A percentile compares a stretch with the other conserved stretches of the same genome.
Evolutionary conservation across 148 eudicot genomes (phyloP).

Genomic region (Salicornia ramosissima): DNA sequence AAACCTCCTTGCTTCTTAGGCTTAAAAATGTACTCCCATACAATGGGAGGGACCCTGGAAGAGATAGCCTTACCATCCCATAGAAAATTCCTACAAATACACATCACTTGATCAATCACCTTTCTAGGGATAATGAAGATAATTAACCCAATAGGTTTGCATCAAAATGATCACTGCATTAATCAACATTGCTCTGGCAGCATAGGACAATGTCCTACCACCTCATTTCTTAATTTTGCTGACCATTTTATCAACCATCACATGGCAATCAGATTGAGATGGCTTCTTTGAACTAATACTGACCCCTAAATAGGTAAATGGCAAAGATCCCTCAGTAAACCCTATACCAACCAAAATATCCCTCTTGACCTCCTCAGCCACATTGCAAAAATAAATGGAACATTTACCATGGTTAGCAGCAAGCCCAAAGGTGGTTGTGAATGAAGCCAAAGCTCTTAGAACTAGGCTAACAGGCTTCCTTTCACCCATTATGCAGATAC

Average conservation of each 20-base stretch:
- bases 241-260: background rate
- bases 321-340: background rate
- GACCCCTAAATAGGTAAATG: background rate
- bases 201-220: background rate
- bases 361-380: background rate
- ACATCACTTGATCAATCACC: no score
- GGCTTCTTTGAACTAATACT: no score
- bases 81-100: background rate
- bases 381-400: background rate
- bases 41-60: background rate
- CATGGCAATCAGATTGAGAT: background rate
- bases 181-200: no score
- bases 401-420: background rate
- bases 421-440: background rate
- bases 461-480: no score
- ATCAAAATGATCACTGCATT: no score
- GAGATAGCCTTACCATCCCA: background rate
- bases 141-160: background rate
- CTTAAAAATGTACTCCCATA: no score
- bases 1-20: background rate
- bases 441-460: no score
- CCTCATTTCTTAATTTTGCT: background rate
- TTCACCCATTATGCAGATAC: no score
- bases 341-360: no score
- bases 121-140: background rate